These are phyloP conservation scores for Trichoderma brevicompactum DNA, from an alignment of 2,329 filamentous ascomycete species.

Conservation along the genomic window DNA sequence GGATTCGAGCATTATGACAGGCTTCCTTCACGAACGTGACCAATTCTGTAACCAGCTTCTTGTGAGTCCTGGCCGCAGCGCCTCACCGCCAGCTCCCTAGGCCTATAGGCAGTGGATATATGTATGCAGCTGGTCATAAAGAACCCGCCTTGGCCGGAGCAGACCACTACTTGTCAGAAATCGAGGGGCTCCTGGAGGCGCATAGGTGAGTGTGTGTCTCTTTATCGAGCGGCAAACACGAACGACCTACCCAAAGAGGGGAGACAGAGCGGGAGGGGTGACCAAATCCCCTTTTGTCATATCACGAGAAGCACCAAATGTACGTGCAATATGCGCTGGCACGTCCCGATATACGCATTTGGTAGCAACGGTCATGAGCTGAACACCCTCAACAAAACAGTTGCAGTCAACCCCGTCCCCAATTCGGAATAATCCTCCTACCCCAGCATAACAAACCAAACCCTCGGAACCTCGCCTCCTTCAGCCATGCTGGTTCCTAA, in stretches of 20 bases:
- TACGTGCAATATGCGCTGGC: constrained; percentile 11
- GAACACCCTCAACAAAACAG: constrained; percentile 15
- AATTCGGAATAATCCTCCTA: constrained; percentile 14
- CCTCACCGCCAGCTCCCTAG: constrained; percentile 14
- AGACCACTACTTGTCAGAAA: not conserved
- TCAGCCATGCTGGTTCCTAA: constrained; percentile 10
- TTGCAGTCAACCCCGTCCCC: constrained; percentile 13
- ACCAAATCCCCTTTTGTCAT: constrained; percentile 12
- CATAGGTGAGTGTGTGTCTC: not conserved
- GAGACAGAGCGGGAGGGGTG: constrained; percentile 1
- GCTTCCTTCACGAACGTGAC: constrained; percentile 16
- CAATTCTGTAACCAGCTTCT: constrained; percentile 7
- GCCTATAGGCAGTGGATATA: not conserved
- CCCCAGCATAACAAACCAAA: constrained; percentile 7
- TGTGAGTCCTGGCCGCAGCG: not conserved
- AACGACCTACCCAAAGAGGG: constrained; percentile 12
- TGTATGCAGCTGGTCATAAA: constrained; percentile 4
- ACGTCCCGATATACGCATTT: constrained; percentile 9
- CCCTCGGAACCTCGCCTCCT: constrained; percentile 13
- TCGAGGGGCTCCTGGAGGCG: not conserved
- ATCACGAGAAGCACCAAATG: constrained; percentile 17
- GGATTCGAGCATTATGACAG: constrained; percentile 19
- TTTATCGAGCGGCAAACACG: not conserved
- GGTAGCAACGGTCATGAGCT: constrained; percentile 15
- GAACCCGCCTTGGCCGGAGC: not conserved